Base-by-base conservation (phyloP, 495 filamentous ascomycete species). In the Penicillium soppii region DNA sequence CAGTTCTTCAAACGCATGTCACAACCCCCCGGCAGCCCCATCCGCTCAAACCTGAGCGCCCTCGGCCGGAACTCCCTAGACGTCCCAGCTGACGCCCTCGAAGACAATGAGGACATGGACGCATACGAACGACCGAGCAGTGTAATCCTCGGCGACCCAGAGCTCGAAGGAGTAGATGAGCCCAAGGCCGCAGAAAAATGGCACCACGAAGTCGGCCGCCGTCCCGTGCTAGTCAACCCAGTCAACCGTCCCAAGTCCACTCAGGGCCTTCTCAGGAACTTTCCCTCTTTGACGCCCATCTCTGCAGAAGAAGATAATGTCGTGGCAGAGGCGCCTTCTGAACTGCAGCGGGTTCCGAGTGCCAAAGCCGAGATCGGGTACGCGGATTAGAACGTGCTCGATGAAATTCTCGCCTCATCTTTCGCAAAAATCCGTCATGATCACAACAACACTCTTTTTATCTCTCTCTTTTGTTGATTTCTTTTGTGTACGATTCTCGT, bases 231-330 rank as follows among this genome's bases (percentile, higher is more conserved):
- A 62, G 77, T 60, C 65, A 78, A 56, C 47, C 71, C 66, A 4
- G 33, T 45, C 6, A 47, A 73, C 17, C 80, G 80, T 7, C 76
- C 79, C n/a, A 84, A 82, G 56, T 88, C 83, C 29, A 81, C 79
- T 25, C 84, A 90, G 65, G 88, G 80, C 1, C 64, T 91, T 13
- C 76, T 92, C 22, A 85, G 85, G 41, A 78, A 75, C 15, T 75
- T 77, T 53, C 66, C 71, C n/a, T 72, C 67, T 4, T 68, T 75
- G 35, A 73, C 70, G 21, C 75, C 75, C 7, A 70, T 73, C 30
- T 71, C 65, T 51, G 68, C 52, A 15, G 78, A 70, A 27, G 67
- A 72, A 16, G 77, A 79, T 19, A 70, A 63, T 44, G 68, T 62
- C 23, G 62, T 68, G 25, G 69, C 71, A 43, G 69, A 73, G 52